phyloP scores from a whole-genome alignment of 2,329 filamentous ascomycete genomes.

The Alternaria brassicicola region DNA sequence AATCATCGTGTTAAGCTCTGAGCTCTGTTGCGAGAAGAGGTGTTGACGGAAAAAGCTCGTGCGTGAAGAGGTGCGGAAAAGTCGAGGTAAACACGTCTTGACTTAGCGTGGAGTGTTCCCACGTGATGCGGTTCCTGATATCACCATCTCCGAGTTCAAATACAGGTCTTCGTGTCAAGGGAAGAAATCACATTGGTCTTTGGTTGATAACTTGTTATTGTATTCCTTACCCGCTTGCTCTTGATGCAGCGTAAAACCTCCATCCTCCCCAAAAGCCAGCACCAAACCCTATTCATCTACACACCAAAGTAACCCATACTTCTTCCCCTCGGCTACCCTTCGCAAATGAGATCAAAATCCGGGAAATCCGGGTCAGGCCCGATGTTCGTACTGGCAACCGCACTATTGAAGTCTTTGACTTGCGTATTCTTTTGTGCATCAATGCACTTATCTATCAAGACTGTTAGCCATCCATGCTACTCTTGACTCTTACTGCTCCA shows the following conservation, averaged over 20 bases:
- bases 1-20: neutral
- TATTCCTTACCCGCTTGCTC: neutral
- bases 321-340: constrained; percentile 11
- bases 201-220: neutral
- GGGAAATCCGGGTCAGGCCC: constrained; percentile 47
- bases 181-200: neutral
- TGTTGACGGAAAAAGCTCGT: neutral
- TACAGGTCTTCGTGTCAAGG: neutral
- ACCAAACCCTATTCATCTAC: neutral
- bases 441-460: constrained; percentile 35
- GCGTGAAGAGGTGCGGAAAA: neutral
- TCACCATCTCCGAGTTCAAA: neutral
- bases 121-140: neutral
- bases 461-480: neutral
- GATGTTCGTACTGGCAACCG: constrained; percentile 40
- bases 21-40: neutral
- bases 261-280: neutral
- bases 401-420: constrained; percentile 36
- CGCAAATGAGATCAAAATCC: constrained; percentile 49
- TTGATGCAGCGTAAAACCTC: neutral
- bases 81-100: neutral
- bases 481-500: neutral
- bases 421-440: constrained; percentile 33
- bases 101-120: neutral
- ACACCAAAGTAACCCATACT: neutral